These are phyloP conservation scores for Cystofilobasidium capitatum DNA, from an alignment of 768 basidiomycete genomes.

Conservation along the genomic window DNA sequence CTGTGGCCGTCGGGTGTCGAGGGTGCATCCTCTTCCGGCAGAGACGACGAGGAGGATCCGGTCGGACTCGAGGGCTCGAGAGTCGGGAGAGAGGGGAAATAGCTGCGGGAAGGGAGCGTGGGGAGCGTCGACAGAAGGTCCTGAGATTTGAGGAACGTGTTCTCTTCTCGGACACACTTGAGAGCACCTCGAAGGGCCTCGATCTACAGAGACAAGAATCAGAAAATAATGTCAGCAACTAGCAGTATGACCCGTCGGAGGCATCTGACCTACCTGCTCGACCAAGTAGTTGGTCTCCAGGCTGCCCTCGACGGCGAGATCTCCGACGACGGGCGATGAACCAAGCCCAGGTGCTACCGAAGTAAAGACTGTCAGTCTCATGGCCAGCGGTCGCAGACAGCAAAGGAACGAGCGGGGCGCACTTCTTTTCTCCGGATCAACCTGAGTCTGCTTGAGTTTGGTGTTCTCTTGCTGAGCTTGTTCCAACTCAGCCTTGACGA, in stretches of 20 bases:
- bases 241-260: neutral
- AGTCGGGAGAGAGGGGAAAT: slow-evolving; percentile 40
- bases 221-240: too few species aligned
- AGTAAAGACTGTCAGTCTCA: too few species aligned
- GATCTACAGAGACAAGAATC: slow-evolving; percentile 48
- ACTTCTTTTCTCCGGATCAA: slow-evolving; percentile 28
- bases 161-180: slow-evolving; percentile 85
- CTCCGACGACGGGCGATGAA: neutral
- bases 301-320: slow-evolving; percentile 57
- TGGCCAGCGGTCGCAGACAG: neutral
- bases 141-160: slow-evolving; percentile 84
- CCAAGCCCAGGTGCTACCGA: neutral
- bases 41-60: slow-evolving; percentile 50
- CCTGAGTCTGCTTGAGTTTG: slow-evolving; percentile 61
- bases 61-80: slow-evolving; percentile 42
- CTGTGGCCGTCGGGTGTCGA: slow-evolving; percentile 15
- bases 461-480: slow-evolving; percentile 75
- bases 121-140: slow-evolving; percentile 77
- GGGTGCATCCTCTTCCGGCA: slow-evolving; percentile 30
- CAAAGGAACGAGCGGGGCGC: neutral
- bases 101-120: slow-evolving; percentile 56
- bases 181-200: slow-evolving; percentile 84
- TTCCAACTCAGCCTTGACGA: slow-evolving; percentile 80
- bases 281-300: slow-evolving; percentile 77
- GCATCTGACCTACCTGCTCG: slow-evolving; percentile 66